A percentile compares a stretch with the other conserved stretches of the same genome.
phyloP scores from a whole-genome alignment of 23 red algal species.

The Gracilaria vermiculophylla region DNA sequence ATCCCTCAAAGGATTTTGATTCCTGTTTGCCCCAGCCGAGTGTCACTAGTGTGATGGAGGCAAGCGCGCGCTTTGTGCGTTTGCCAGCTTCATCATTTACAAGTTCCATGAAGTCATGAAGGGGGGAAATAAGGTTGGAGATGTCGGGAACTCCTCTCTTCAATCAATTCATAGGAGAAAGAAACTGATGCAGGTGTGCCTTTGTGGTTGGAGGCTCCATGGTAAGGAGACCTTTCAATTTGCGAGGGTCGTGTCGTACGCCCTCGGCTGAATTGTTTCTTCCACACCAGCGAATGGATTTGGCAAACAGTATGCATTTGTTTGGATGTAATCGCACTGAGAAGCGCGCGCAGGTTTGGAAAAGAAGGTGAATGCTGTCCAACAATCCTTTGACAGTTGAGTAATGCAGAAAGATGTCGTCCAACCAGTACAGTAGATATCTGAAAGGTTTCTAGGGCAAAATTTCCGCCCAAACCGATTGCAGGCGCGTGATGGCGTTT shows the following conservation, averaged over 20 bases:
- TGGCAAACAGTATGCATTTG: slow-evolving; percentile 21
- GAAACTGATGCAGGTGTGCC: slow-evolving; percentile 27
- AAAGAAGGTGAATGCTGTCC: not conserved
- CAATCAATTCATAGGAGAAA: not conserved
- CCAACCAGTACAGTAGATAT: not conserved
- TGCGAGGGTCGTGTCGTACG: not conserved
- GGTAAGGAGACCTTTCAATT: not conserved
- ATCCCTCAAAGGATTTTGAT: not conserved
- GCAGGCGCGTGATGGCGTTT: slow-evolving; percentile 4
- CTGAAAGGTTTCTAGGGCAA: not conserved
- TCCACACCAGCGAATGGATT: slow-evolving; percentile 11
- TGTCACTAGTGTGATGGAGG: not conserved
- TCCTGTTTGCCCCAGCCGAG: not conserved
- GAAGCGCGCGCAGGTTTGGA: not conserved
- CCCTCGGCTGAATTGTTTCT: not conserved
- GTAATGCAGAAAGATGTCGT: slow-evolving; percentile 1
- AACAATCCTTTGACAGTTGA: not conserved
- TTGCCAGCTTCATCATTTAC: not conserved
- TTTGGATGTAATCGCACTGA: not conserved
- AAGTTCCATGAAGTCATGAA: slow-evolving; percentile 20
- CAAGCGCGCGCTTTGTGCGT: not conserved
- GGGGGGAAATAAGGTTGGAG: not conserved
- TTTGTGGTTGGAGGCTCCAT: slow-evolving; percentile 23
- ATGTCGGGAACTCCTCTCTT: not conserved
- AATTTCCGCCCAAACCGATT: not conserved